phyloP scores from a whole-genome alignment of 495 filamentous ascomycete genomes.

The Lophiotrema nucula region DNA sequence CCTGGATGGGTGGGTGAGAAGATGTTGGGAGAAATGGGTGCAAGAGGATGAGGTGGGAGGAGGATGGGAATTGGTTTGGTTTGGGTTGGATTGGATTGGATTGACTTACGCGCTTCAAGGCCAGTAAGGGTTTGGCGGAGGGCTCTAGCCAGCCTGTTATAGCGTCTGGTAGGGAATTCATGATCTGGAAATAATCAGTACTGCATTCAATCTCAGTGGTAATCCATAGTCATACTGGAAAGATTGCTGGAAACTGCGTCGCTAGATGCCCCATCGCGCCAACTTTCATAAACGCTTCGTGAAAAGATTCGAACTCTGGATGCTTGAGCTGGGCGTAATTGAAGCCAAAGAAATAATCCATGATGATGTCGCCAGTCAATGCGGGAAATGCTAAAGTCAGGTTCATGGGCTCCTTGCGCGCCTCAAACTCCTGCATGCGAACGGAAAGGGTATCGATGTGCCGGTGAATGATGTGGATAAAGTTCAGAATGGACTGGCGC shows the following conservation, averaged over 20 bases:
- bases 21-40: neutral
- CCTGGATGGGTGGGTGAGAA: conserved; percentile 3
- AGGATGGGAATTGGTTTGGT: too few species aligned
- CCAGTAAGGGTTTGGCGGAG: conserved; percentile 11
- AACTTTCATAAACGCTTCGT: conserved; percentile 19
- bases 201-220: neutral
- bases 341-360: conserved; percentile 31
- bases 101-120: conserved; percentile 21
- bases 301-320: conserved; percentile 20
- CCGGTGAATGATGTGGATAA: conserved; percentile 22
- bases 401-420: conserved; percentile 21
- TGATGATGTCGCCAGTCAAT: conserved; percentile 27
- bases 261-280: conserved; percentile 14
- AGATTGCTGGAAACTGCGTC: conserved; percentile 23
- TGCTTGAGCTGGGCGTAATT: conserved; percentile 20
- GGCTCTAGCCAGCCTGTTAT: conserved; percentile 21
- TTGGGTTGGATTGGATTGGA: too few species aligned
- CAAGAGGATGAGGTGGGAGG: too few species aligned
- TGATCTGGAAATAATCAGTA: conserved; percentile 1
- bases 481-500: conserved; percentile 10
- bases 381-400: conserved; percentile 16
- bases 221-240: conserved; percentile 2
- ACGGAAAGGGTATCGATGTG: conserved; percentile 14
- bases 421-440: conserved; percentile 22
- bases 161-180: conserved; percentile 16